Conservation (phyloP, 331 rosid species). For the Saraca asoca region DNA sequence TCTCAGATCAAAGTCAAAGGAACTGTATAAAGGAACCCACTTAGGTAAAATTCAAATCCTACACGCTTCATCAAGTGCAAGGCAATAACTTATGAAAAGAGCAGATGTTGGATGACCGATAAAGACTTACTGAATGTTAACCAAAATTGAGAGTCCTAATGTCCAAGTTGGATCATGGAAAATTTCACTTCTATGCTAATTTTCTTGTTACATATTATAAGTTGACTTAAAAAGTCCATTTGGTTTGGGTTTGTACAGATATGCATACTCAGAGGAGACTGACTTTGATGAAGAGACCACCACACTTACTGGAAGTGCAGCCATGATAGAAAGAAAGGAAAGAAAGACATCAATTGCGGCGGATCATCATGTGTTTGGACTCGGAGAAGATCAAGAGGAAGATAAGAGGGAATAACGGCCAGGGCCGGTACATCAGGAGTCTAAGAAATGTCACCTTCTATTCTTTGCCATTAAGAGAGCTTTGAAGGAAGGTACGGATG, state of each 20-base stretch:
- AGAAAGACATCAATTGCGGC: conserved; percentile 35
- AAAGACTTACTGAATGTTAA: neutral
- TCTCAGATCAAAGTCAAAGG: neutral
- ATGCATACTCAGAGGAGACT: conserved; percentile 47
- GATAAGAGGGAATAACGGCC: conserved; percentile 44
- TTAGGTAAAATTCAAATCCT: neutral
- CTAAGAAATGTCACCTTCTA: conserved; percentile 7
- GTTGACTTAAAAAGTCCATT: neutral
- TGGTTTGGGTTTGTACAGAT: conserved; percentile 26
- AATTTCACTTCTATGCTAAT: neutral
- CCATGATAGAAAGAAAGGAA: conserved; percentile 43
- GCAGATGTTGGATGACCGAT: neutral
- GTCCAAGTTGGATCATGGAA: neutral
- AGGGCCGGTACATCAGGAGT: conserved; percentile 1
- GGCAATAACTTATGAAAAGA: neutral
- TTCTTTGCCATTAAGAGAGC: conserved; percentile 27
- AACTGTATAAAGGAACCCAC: neutral
- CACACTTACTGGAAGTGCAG: conserved; percentile 35
- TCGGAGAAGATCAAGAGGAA: conserved; percentile 45
- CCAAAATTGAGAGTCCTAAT: neutral
- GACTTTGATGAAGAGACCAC: conserved; percentile 50
- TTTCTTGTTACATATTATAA: neutral
- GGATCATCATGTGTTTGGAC: conserved; percentile 40
- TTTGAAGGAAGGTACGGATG: conserved; percentile 11
- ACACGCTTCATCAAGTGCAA: neutral